phyloP scores from a whole-genome alignment of 768 basidiomycete species.

The Auricularia auricula-judae region DNA sequence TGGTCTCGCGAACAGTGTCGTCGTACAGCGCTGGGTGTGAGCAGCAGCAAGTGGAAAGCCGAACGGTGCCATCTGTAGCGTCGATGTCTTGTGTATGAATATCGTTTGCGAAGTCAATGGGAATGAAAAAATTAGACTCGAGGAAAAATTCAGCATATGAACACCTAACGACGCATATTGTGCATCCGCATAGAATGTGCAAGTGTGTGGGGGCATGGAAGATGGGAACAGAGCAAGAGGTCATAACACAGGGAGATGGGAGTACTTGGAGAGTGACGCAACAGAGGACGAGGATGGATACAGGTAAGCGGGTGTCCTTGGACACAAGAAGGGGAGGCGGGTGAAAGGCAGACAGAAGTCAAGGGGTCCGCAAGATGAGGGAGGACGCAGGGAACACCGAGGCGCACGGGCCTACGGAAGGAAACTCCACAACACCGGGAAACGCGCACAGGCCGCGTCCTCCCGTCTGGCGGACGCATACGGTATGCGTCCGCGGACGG shows the following conservation, averaged over 20 bases:
- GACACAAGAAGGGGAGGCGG: background rate
- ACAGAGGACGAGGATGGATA: background rate
- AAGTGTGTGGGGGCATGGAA: too few relatives aligned
- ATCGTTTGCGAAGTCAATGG: background rate
- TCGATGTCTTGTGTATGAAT: background rate
- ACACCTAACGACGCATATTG: too few relatives aligned
- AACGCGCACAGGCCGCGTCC: background rate
- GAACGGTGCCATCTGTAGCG: too few relatives aligned
- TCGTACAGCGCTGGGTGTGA: slow-evolving; percentile 65
- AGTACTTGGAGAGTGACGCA: background rate
- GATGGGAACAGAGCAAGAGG: too few relatives aligned
- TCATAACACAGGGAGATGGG: too few relatives aligned
- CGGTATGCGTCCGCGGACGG: background rate
- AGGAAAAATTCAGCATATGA: too few relatives aligned
- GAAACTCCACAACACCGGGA: background rate
- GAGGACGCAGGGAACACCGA: background rate
- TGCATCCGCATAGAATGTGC: too few relatives aligned
- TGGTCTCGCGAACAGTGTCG: slow-evolving; percentile 67
- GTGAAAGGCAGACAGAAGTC: background rate
- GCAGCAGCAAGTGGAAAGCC: background rate
- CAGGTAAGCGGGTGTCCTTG: background rate
- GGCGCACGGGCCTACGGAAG: background rate
- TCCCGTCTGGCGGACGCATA: background rate
- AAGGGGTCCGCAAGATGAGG: background rate
- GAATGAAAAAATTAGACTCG: too few relatives aligned